Base-by-base conservation (phyloP, 2,329 filamentous ascomycete species). In the Aspergillus sp. region DNA sequence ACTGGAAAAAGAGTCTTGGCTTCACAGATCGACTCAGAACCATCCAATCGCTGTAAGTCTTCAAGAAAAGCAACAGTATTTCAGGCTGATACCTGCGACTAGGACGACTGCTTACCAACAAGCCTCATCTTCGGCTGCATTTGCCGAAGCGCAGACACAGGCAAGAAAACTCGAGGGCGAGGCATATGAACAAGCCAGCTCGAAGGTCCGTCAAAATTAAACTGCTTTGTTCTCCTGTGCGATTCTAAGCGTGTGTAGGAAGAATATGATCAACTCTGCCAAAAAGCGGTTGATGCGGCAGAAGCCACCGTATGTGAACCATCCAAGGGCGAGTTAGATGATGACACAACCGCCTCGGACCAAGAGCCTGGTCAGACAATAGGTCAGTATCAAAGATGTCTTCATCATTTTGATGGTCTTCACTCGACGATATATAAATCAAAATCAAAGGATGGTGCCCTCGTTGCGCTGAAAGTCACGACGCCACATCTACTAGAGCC, bases 401-500 rank as follows among this genome's bases (percentile, higher is more conserved):
- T 80, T 19, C 83, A 85, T 71, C 78, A 83, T 66, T 78, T 76
- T 57, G 82, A 85, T 61, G 95, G 95, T 19, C 79, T 93, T 12
- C 95, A 91, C 61, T 95, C 93, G 17, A 85, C 88, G 55, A 86
- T 99, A 51, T 98, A 93, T 77, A 88, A 88, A 66, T 86, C 86
- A 41, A 76, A 79, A 34, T 63, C 66, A n/a, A 68, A 74, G 3
- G 68, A 73, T 33, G 71, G 77, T 60, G 63, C 70, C 62, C 63
- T 84, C 11, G 80, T 88, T 5, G 95, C 93, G 2, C 79, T 99
- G 49, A 99, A 99, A 72, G 86, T 97, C 58, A 96, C 95, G 37
- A 86, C 86, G 27, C 87, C 90, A 33, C 87, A 87, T 39, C 80
- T 83, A 54, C 86, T 89, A 76, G 82, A 87, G 39, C 86, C 89